Evolutionary conservation across 805 yeast genomes (phyloP), one percentile per base, ranked within the genome.

Genomic region (Jamesozyma hellenica): DNA sequence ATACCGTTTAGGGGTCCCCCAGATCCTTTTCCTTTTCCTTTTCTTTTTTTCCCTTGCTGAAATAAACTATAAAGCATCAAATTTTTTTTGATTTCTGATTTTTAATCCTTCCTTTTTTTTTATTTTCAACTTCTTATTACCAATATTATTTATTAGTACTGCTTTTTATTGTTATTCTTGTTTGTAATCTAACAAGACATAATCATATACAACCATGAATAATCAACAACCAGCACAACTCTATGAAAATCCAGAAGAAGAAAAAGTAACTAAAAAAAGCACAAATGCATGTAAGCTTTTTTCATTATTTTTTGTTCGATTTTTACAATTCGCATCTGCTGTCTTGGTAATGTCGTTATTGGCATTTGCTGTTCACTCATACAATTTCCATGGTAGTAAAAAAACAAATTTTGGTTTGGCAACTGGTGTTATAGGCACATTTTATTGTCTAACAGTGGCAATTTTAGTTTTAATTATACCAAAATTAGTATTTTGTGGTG

Each of bases 391-490:
- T 28, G 60, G 63, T 18, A 44, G 52, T 14, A 53, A 56, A 29
- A 55, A 46, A 38, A 57, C 58, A 47, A 56, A 66, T 40, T 56
- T 51, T 42, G 49, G 58, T 18, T 38, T 57, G 15, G 53, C 66
- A 21, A 50, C 53, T 19, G 59, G 61, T 38, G 47, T 50, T 4
- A 44, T 61, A n/a, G 53, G 63, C 14, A 34, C 54, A 4, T 38
- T 59, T 8, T 62, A 64, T 45, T 33, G 55, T 16, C 15, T 61
- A 12, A 36, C 50, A 1, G 42, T 57, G n/a, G 32, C 44, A 6
- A n/a, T 50, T 2, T 15, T 56, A 1, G 45, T 55, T 1, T 32
- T 51, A 26, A n/a, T 50, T 11, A 12, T 34, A 0, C 55, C 58
- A 16, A 28, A 42, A 4, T 31, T 51, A 13, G 46, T 60, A 11